Conservation (phyloP, 352 stramenopile species). For the Globisporangium alternatum region DNA sequence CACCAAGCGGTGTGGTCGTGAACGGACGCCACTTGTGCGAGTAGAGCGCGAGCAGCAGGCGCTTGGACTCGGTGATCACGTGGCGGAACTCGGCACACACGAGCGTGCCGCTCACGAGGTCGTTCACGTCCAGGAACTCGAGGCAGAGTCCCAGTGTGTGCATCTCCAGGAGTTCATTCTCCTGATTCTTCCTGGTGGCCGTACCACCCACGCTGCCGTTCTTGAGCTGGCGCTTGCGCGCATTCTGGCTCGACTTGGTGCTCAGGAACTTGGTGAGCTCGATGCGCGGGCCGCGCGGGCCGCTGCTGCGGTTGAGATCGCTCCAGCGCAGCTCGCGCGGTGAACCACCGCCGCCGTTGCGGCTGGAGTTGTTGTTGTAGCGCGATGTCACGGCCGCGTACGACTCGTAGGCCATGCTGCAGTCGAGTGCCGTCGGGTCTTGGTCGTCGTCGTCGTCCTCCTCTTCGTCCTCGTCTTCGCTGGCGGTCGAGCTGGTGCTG, state of each 20-base stretch:
- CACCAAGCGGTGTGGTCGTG: conserved; percentile 21
- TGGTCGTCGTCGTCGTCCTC: conserved; percentile 17
- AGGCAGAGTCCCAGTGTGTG: conserved; percentile 70
- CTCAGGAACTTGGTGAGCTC: conserved; percentile 27
- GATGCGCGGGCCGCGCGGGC: conserved; percentile 43
- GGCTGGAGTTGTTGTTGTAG: conserved; percentile 18
- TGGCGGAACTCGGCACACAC: conserved; percentile 63
- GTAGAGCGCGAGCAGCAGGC: conserved; percentile 58
- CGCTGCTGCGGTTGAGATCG: conserved; percentile 54
- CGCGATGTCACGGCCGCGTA: conserved; percentile 69
- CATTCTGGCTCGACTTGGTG: conserved; percentile 25
- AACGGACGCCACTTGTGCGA: conserved; percentile 49
- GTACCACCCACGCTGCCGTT: neutral
- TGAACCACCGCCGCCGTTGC: conserved; percentile 16
- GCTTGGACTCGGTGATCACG: conserved; percentile 37
- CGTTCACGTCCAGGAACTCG: conserved; percentile 60
- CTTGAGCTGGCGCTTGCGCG: conserved; percentile 27
- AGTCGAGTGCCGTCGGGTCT: conserved; percentile 20
- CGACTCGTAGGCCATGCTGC: conserved; percentile 66
- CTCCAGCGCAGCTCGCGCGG: conserved; percentile 59
- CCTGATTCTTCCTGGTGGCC: conserved; percentile 1
- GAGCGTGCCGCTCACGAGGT: conserved; percentile 37
- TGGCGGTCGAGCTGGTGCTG: conserved; percentile 31
- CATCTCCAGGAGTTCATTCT: conserved; percentile 34
- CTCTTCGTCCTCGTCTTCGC: conserved; percentile 31